These are phyloP conservation scores for Phylloporus sp. DNA, from an alignment of 768 basidiomycete genomes.

Conservation along the genomic window DNA sequence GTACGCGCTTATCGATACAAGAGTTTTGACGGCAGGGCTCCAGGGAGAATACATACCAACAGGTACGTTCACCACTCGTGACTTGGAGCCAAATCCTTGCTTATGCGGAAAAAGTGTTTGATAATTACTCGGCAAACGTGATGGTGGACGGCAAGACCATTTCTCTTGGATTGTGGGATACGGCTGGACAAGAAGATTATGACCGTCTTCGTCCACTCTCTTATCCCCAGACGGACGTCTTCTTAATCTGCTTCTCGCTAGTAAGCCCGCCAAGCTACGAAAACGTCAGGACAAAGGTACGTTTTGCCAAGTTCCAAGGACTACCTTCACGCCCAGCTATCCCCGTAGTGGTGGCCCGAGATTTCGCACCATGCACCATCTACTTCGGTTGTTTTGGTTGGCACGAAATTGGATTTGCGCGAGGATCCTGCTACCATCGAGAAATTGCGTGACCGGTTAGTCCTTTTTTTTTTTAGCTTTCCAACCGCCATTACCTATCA, in stretches of 20 bases:
- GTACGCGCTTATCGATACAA: conserved; percentile 10
- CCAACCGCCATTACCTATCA: conserved; percentile 5
- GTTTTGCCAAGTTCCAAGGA: conserved; percentile 20
- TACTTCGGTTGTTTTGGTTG: conserved; percentile 89
- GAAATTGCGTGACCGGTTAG: conserved; percentile 85
- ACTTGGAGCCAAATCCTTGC: conserved; percentile 1
- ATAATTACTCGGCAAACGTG: conserved; percentile 98
- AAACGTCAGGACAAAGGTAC: conserved; percentile 95
- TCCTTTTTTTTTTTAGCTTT: conserved; percentile 7
- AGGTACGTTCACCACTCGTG: conserved; percentile 42
- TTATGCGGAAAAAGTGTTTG: conserved; percentile 64
- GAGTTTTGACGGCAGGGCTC: conserved; percentile 15
- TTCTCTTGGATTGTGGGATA: conserved; percentile 98
- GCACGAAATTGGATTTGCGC: conserved; percentile 95
- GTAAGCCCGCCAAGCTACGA: conserved; percentile 98
- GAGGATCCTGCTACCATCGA: conserved; percentile 92
- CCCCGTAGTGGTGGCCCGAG: conserved; percentile 85
- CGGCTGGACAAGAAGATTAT: conserved; percentile 99
- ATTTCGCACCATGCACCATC: conserved; percentile 96
- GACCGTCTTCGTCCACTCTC: conserved; percentile 95
- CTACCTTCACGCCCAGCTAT: conserved; percentile 4
- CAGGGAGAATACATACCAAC: conserved; percentile 97
- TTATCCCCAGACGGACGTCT: conserved; percentile 99
- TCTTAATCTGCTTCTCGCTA: conserved; percentile 98
- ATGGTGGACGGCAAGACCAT: conserved; percentile 99